Conservation (phyloP, 805 yeast species). For the Torulaspora quercuum region DNA sequence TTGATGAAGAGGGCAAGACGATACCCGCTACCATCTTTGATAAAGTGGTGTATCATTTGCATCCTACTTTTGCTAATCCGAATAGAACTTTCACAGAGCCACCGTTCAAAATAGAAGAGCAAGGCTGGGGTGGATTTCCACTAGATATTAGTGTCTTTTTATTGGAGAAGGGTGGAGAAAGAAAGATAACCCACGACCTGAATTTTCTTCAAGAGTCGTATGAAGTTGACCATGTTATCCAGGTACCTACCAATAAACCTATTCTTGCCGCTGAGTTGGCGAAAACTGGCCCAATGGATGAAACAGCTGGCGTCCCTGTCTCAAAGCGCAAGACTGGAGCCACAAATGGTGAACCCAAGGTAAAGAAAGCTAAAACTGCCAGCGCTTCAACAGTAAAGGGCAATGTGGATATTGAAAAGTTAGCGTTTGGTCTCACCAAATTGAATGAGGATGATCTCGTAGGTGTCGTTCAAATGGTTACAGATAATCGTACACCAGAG, state of each 20-base stretch:
- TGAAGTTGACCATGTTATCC: conserved; percentile 70
- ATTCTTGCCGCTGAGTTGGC: conserved; percentile 65
- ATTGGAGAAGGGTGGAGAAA: conserved; percentile 84
- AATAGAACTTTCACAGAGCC: conserved; percentile 72
- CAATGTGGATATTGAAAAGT: conserved; percentile 78
- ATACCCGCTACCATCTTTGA: conserved; percentile 86
- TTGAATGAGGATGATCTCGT: conserved; percentile 88
- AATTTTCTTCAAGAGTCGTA: conserved; percentile 78
- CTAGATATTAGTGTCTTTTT: conserved; percentile 73
- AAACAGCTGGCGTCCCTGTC: conserved; percentile 31
- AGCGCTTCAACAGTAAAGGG: conserved; percentile 55
- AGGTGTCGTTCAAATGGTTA: conserved; percentile 95
- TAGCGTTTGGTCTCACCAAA: conserved; percentile 86
- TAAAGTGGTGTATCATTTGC: conserved; percentile 87
- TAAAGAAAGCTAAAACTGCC: conserved; percentile 49
- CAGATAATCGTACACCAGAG: conserved; percentile 90
- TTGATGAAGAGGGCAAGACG: conserved; percentile 77
- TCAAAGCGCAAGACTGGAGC: conserved; percentile 30
- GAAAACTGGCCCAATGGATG: conserved; percentile 82
- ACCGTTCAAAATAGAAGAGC: conserved; percentile 85
- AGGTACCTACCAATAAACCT: conserved; percentile 73
- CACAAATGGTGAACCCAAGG: conserved; percentile 37
- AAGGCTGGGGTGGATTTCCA: conserved; percentile 99
- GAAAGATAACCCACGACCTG: conserved; percentile 81
- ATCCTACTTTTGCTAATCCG: conserved; percentile 93